Evolutionary conservation across 345 rosid species (phyloP).

Genomic region (Microcos paniculata): DNA sequence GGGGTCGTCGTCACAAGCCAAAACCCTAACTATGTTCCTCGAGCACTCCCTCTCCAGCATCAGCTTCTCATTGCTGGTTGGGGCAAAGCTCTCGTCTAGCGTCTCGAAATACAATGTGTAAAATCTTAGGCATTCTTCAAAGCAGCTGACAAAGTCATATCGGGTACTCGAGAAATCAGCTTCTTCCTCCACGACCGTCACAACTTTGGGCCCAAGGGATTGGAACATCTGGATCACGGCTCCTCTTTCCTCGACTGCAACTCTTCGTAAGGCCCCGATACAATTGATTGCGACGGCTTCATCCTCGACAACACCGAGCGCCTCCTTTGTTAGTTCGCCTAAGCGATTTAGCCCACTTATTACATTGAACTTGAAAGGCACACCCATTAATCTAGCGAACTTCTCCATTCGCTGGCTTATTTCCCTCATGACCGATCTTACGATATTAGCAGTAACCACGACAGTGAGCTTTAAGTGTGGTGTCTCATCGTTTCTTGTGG

Average conservation of each 20-base stretch:
- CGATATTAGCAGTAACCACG: constrained; percentile 47
- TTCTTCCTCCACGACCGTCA: constrained; percentile 77
- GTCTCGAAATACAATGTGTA: constrained; percentile 67
- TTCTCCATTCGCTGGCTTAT: constrained; percentile 78
- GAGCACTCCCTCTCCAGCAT: constrained; percentile 72
- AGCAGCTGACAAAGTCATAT: constrained; percentile 55
- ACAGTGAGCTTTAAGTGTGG: constrained; percentile 72
- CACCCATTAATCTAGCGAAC: constrained; percentile 80
- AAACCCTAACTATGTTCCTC: constrained; percentile 68
- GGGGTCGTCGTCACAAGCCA: constrained; percentile 44
- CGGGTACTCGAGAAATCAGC: constrained; percentile 58
- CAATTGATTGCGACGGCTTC: constrained; percentile 69
- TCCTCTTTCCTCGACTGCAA: constrained; percentile 42
- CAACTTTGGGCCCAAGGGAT: constrained; percentile 46
- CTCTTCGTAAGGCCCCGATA: constrained; percentile 52
- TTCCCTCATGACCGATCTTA: constrained; percentile 57
- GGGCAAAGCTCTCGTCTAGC: constrained; percentile 64
- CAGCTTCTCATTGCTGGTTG: constrained; percentile 65
- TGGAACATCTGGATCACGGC: constrained; percentile 38
- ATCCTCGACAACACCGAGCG: constrained; percentile 43
- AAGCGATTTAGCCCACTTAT: constrained; percentile 41
- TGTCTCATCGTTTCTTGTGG: constrained; percentile 67
- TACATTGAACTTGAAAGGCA: constrained; percentile 65
- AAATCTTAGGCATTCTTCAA: constrained; percentile 68
- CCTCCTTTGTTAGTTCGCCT: constrained; percentile 49